phyloP scores from a whole-genome alignment of 768 basidiomycete genomes.

The Naganishia vishniacii region DNA sequence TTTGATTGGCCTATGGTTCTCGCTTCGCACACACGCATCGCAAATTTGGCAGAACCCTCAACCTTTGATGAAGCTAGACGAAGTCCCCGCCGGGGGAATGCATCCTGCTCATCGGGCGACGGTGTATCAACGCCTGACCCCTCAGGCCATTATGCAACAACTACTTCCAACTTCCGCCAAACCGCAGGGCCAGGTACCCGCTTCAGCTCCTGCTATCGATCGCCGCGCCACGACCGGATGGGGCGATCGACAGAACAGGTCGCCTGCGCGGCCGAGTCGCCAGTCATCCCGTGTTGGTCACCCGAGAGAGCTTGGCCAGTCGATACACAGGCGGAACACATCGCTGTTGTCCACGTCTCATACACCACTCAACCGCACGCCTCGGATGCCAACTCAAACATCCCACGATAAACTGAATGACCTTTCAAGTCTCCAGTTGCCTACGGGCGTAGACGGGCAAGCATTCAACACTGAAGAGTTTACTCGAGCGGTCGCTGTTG shows the following conservation, averaged over 20 bases:
- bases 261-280: not conserved
- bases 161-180: constrained; percentile 34
- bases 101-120: constrained; percentile 46
- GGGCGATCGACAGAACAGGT: not conserved
- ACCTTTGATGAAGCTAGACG: constrained; percentile 47
- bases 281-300: constrained; percentile 1
- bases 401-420: constrained; percentile 30
- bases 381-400: constrained; percentile 57
- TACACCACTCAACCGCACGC: constrained; percentile 50
- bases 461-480: constrained; percentile 79
- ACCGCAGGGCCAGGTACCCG: not conserved
- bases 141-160: constrained; percentile 45
- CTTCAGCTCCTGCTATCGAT: not conserved
- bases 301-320: not conserved
- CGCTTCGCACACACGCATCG: constrained; percentile 89
- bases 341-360: constrained; percentile 12
- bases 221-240: not conserved
- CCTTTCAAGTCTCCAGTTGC: constrained; percentile 51
- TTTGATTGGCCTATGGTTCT: constrained; percentile 96
- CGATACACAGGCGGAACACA: not conserved
- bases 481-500: constrained; percentile 85
- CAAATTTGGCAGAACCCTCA: constrained; percentile 99
- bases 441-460: constrained; percentile 46
- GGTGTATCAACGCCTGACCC: constrained; percentile 46
- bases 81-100: constrained; percentile 35